These are phyloP conservation scores for Laburnicola sp. DNA, from an alignment of 2,329 filamentous ascomycete genomes.

Conservation along the genomic window DNA sequence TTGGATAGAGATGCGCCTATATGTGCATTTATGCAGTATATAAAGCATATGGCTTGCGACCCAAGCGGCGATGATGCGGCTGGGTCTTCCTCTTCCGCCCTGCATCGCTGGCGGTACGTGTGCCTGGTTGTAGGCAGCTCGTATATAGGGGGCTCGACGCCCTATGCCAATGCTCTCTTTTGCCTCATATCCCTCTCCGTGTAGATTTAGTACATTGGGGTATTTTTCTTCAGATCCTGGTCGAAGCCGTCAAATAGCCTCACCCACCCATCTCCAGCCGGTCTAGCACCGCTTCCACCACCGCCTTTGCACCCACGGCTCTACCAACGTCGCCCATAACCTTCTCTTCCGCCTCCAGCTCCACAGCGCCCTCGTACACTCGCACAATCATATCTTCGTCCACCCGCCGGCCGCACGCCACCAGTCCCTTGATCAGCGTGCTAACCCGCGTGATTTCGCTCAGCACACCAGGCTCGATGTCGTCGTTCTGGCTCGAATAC, in stretches of 20 bases:
- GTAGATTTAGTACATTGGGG: neutral
- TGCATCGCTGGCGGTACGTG: neutral
- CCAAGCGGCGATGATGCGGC: neutral
- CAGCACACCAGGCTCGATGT: constrained; percentile 74
- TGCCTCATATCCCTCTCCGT: neutral
- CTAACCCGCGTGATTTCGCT: constrained; percentile 84
- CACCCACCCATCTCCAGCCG: constrained; percentile 33
- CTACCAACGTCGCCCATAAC: constrained; percentile 54
- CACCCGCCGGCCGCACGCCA: constrained; percentile 79
- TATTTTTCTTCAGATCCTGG: too few species aligned
- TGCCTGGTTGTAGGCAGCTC: neutral
- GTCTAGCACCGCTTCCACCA: constrained; percentile 36
- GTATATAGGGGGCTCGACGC: too few species aligned
- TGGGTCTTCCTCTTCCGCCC: too few species aligned
- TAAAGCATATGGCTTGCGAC: neutral
- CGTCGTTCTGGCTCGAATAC: constrained; percentile 94
- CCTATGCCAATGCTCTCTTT: too few species aligned
- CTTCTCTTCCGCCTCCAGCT: constrained; percentile 67
- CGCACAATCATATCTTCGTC: constrained; percentile 86
- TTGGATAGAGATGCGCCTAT: too few species aligned
- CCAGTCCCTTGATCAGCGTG: constrained; percentile 78
- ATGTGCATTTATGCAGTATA: too few species aligned
- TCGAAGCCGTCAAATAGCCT: too few species aligned
- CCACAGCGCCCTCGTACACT: constrained; percentile 80
- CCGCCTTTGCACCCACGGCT: constrained; percentile 36